phyloP scores from a whole-genome alignment of 2,329 filamentous ascomycete species.

The Phyllosticta citribraziliensis region DNA sequence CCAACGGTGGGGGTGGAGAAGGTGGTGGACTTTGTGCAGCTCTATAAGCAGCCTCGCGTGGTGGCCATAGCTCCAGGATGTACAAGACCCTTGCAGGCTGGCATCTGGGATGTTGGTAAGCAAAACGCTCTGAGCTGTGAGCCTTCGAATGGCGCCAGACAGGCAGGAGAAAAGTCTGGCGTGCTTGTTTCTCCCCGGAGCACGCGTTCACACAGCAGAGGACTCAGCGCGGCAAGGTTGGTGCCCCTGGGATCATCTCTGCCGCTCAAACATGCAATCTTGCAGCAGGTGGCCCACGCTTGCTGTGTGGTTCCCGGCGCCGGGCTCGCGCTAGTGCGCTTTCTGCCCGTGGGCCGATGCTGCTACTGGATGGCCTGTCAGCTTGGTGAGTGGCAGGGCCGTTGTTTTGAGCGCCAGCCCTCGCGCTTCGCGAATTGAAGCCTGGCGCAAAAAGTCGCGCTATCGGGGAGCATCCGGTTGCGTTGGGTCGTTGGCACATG shows the following conservation, averaged over 20 bases:
- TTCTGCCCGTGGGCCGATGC: too few species aligned
- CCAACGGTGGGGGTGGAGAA: background rate
- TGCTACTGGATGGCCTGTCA: too few species aligned
- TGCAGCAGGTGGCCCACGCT: background rate
- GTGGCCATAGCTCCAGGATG: background rate
- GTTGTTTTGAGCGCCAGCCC: background rate
- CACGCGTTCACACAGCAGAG: background rate
- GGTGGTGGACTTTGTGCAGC: background rate
- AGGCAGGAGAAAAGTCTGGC: background rate
- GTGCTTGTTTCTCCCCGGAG: background rate
- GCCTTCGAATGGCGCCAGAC: background rate
- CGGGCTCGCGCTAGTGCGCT: background rate
- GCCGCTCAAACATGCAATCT: background rate
- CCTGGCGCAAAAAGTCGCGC: background rate
- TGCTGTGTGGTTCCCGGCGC: background rate
- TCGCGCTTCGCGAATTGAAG: background rate
- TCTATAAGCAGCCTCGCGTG: background rate
- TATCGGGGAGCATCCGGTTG: background rate
- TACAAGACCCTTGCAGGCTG: background rate
- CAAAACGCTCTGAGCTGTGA: background rate
- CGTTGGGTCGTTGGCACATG: background rate
- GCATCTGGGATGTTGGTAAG: background rate
- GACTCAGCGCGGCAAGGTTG: too few species aligned
- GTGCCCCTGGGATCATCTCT: background rate
- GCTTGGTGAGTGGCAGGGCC: background rate